A percentile compares a stretch with the other conserved stretches of the same genome.
Conservation (phyloP, 805 yeast species). For the Starmera pachycereana region DNA sequence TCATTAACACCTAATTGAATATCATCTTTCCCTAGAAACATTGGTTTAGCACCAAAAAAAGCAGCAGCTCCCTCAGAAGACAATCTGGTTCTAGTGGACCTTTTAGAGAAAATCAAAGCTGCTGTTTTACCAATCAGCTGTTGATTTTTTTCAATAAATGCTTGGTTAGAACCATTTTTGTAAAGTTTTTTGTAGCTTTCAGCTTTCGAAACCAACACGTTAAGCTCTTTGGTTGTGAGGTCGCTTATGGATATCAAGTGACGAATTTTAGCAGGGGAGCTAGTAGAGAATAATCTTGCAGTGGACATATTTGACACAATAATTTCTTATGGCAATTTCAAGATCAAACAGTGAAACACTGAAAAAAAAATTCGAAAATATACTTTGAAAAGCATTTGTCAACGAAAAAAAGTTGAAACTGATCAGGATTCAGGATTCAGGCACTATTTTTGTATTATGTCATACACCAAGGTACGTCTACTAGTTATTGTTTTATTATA, state of each 20-base stretch:
- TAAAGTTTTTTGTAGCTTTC: slow-evolving; percentile 52
- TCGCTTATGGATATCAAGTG: slow-evolving; percentile 81
- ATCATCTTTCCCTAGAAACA: slow-evolving; percentile 94
- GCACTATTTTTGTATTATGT: too few species aligned
- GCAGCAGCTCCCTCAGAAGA: slow-evolving; percentile 92
- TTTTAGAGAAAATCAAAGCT: slow-evolving; percentile 76
- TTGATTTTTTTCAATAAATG: slow-evolving; percentile 26
- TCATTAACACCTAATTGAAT: slow-evolving; percentile 96
- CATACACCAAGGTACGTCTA: too few species aligned
- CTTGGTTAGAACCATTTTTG: slow-evolving; percentile 37
- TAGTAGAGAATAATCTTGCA: neutral
- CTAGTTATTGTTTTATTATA: too few species aligned
- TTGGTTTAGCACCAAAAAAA: slow-evolving; percentile 90
- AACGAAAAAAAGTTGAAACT: too few species aligned
- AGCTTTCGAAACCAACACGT: slow-evolving; percentile 65
- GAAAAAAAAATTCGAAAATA: neutral
- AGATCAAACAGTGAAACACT: neutral
- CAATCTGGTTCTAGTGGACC: slow-evolving; percentile 92
- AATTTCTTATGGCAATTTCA: too few species aligned
- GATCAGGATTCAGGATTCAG: too few species aligned
- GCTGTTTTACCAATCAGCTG: slow-evolving; percentile 73
- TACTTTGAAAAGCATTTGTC: too few species aligned
- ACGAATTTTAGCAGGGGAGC: slow-evolving; percentile 22
- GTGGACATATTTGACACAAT: neutral
- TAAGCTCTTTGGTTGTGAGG: slow-evolving; percentile 61